phyloP scores from a whole-genome alignment of 176 grass and related monocot species.

The Elaeis guineensis region DNA sequence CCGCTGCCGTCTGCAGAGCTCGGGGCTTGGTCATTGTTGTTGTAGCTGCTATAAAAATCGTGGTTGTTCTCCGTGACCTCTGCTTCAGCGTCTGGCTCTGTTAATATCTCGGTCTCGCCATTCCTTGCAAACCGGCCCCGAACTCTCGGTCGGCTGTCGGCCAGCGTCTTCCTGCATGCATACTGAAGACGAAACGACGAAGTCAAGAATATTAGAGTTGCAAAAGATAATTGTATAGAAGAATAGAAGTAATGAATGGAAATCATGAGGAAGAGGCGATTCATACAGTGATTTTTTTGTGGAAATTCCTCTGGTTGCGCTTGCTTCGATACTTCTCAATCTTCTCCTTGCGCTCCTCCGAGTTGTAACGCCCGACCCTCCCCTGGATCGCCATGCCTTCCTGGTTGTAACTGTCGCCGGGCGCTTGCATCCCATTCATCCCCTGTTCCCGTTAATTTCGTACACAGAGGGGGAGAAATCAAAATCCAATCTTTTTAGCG shows the following conservation, averaged over 20 bases:
- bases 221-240: not conserved
- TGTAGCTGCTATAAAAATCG: constrained; percentile 11
- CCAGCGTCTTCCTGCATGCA: constrained; percentile 92
- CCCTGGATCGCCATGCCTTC: constrained; percentile 29
- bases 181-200: constrained; percentile 26
- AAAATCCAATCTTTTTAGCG: constrained; percentile 4
- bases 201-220: not conserved
- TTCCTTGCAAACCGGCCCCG: constrained; percentile 82
- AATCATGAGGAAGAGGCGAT: not conserved
- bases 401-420: constrained; percentile 30
- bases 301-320: constrained; percentile 82
- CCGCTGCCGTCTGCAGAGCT: constrained; percentile 15
- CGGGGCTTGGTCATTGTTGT: constrained; percentile 12
- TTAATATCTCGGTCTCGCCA: constrained; percentile 32
- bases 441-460: constrained; percentile 31
- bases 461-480: not conserved
- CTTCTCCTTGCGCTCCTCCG: constrained; percentile 71
- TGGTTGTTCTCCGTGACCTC: constrained; percentile 22
- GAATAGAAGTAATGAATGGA: constrained; percentile 2
- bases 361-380: constrained; percentile 59
- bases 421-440: constrained; percentile 37
- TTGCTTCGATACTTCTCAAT: constrained; percentile 75
- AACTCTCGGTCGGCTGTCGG: constrained; percentile 71
- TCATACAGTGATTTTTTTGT: constrained; percentile 83
- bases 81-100: constrained; percentile 23